Evolutionary conservation across 208 protist genomes (phyloP).

Genomic region (Acanthamoeba castellanii): DNA sequence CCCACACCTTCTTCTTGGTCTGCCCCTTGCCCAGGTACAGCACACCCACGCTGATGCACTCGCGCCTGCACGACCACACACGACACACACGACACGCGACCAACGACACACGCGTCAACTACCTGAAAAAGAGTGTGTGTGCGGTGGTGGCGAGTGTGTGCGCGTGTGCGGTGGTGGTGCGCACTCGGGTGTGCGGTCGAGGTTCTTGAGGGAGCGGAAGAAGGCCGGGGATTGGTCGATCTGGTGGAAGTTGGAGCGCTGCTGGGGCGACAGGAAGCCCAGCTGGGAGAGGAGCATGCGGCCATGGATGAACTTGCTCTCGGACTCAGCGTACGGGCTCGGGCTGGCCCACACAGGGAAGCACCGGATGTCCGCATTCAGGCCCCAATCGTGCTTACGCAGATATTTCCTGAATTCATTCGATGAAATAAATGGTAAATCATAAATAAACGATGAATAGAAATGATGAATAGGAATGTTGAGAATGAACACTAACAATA

Average conservation of each 20-base stretch:
- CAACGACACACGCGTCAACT: no score
- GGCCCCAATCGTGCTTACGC: conserved; percentile 2
- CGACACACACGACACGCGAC: no score
- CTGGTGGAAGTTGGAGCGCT: conserved; percentile 10
- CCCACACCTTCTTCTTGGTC: conserved; percentile 8
- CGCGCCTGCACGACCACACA: conserved; percentile 4
- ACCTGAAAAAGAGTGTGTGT: no score
- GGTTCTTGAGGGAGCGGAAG: conserved; percentile 20
- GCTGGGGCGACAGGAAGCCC: conserved; percentile 33
- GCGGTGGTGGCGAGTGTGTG: no score
- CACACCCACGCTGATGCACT: conserved; percentile 48
- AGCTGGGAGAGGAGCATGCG: conserved; percentile 45
- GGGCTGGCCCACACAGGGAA: conserved; percentile 4
- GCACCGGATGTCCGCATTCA: conserved; percentile 37
- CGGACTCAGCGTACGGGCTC: conserved; percentile 2
- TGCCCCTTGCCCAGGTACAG: conserved; percentile 21
- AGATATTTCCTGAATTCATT: conserved; percentile 5
- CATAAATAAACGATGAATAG: neutral
- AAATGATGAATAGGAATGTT: neutral
- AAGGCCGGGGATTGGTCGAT: conserved; percentile 51
- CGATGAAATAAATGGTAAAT: neutral
- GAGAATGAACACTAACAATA: neutral
- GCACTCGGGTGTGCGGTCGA: conserved; percentile 51
- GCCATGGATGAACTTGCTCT: conserved; percentile 40
- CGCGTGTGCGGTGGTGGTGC: neutral